Evolutionary conservation across 2,329 filamentous ascomycete species (phyloP).

Genomic region (Fusarium chlamydosporum): DNA sequence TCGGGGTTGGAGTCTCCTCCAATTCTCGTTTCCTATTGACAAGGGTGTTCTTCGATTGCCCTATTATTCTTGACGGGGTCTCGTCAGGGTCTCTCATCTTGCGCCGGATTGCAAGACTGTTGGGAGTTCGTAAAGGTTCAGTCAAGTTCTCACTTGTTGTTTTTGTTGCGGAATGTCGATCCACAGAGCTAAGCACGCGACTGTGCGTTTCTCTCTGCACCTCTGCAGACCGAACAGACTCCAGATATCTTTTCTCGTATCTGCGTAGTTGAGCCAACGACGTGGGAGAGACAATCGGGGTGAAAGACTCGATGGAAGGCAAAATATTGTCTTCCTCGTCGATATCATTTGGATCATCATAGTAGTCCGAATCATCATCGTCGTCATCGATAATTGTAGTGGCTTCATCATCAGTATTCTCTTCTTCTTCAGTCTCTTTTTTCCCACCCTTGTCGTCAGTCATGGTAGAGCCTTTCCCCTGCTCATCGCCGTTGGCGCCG

Average conservation of each 20-base stretch:
- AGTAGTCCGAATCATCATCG: not conserved
- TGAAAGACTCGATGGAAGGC: not conserved
- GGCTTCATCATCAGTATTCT: not conserved
- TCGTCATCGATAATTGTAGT: not conserved
- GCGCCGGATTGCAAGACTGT: not conserved
- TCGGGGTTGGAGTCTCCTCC: not conserved
- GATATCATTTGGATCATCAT: not conserved
- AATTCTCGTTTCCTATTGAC: not conserved
- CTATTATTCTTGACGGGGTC: not conserved
- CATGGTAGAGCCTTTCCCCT: too few relatives aligned
- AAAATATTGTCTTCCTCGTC: not conserved
- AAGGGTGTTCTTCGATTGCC: not conserved
- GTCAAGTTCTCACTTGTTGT: not conserved
- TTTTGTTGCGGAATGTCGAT: not conserved
- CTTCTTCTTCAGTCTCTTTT: not conserved
- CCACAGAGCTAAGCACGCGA: not conserved
- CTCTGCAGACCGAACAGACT: fast-evolving
- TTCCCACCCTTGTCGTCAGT: not conserved
- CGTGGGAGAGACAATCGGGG: not conserved
- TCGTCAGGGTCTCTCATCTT: not conserved
- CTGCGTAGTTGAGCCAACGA: fast-evolving
- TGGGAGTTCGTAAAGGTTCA: not conserved
- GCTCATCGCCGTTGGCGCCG: too few relatives aligned
- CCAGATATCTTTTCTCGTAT: not conserved
- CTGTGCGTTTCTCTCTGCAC: fast-evolving